Evolutionary conservation across 495 filamentous ascomycete species (phyloP).

Genomic region (Cudoniella acicularis): DNA sequence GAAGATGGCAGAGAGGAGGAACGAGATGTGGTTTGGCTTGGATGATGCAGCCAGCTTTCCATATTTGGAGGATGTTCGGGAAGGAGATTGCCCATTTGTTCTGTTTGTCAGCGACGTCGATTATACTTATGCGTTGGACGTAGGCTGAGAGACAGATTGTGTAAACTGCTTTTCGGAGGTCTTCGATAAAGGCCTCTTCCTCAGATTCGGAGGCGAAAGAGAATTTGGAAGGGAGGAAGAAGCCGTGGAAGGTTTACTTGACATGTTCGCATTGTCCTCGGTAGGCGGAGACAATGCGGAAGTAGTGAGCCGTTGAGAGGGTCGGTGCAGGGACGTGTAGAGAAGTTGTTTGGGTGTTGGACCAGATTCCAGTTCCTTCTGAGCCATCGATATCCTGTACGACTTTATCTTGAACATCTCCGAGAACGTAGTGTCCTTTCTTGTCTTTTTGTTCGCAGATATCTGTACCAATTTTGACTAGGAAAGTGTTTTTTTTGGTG

Average conservation of each 20-base stretch:
- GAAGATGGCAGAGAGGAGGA: slow-evolving; percentile 48
- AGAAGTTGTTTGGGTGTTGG: slow-evolving; percentile 54
- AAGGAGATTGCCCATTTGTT: slow-evolving; percentile 63
- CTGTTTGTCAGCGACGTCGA: slow-evolving; percentile 55
- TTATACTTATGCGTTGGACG: slow-evolving; percentile 64
- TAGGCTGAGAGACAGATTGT: slow-evolving; percentile 59
- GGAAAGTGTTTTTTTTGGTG: slow-evolving; percentile 48
- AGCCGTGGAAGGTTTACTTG: slow-evolving; percentile 31
- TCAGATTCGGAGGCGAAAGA: slow-evolving; percentile 33
- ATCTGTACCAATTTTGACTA: slow-evolving; percentile 60
- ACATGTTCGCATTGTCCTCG: slow-evolving; percentile 49
- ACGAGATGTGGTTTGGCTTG: slow-evolving; percentile 62
- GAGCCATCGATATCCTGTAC: slow-evolving; percentile 66
- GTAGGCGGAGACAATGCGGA: slow-evolving; percentile 64
- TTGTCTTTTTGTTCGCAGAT: slow-evolving; percentile 52
- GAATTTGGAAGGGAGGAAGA: slow-evolving; percentile 12
- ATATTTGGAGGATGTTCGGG: slow-evolving; percentile 59
- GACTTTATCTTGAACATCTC: slow-evolving; percentile 68
- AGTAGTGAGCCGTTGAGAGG: slow-evolving; percentile 58
- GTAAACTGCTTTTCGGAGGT: slow-evolving; percentile 58
- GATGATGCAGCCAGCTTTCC: slow-evolving; percentile 74
- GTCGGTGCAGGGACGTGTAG: slow-evolving; percentile 65
- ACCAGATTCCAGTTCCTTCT: slow-evolving; percentile 69
- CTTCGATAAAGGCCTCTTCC: slow-evolving; percentile 51
- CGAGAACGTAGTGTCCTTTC: slow-evolving; percentile 52